Evolutionary conservation across 2,329 filamentous ascomycete genomes (phyloP).

Genomic region (Beauveria sp.): DNA sequence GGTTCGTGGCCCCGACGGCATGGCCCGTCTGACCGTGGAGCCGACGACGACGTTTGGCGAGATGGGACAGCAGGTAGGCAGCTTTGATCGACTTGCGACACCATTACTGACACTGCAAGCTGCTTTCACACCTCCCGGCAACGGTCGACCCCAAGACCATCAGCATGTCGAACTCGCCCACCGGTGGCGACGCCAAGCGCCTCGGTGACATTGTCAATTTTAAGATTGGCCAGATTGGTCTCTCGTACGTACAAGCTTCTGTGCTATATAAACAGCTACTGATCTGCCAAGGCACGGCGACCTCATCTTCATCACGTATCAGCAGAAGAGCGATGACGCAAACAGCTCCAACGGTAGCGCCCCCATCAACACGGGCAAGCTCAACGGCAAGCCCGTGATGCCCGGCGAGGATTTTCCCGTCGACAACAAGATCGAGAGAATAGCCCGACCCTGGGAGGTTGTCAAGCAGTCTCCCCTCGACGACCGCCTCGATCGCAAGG

Average conservation of each 20-base stretch:
- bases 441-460: constrained; percentile 63
- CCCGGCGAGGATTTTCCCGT: constrained; percentile 61
- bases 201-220: constrained; percentile 51
- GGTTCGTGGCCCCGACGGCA: constrained; percentile 87
- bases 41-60: constrained; percentile 63
- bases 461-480: constrained; percentile 84
- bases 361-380: constrained; percentile 49
- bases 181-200: constrained; percentile 48
- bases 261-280: constrained; percentile 19
- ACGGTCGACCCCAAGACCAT: constrained; percentile 55
- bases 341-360: constrained; percentile 27
- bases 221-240: constrained; percentile 50
- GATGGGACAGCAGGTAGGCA: constrained; percentile 44
- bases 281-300: constrained; percentile 65
- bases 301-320: constrained; percentile 79
- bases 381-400: constrained; percentile 71
- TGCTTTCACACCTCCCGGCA: constrained; percentile 50
- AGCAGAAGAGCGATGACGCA: constrained; percentile 42
- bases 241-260: constrained; percentile 38
- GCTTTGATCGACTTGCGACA: background rate
- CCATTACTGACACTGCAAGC: constrained; percentile 30
- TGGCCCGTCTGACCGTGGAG: constrained; percentile 76
- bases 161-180: constrained; percentile 54
- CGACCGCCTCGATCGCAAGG: constrained; percentile 73
- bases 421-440: constrained; percentile 58